Conservation (phyloP, 306 rosid genomes). For the Prosopis cineraria region DNA sequence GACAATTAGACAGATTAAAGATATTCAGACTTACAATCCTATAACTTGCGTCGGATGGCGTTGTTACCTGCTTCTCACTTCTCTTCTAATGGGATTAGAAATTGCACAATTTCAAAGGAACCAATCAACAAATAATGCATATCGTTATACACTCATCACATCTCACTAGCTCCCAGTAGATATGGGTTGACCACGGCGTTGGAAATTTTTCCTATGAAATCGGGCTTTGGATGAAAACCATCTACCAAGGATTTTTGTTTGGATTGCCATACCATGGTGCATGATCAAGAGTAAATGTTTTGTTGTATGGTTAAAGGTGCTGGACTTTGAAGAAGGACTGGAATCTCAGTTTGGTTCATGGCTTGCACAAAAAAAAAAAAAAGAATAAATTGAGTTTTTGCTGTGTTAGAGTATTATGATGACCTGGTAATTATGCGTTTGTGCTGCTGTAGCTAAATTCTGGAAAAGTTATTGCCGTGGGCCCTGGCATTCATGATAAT, state of each 20-base stretch:
- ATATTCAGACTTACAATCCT: neutral
- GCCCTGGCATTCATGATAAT: constrained; percentile 51
- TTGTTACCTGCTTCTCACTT: neutral
- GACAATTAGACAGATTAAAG: neutral
- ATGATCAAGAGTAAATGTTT: neutral
- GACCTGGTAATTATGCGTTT: neutral
- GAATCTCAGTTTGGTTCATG: neutral
- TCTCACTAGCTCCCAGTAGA: neutral
- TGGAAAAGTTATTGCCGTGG: constrained; percentile 63
- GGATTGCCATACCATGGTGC: neutral
- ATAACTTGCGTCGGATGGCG: neutral
- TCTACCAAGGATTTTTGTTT: neutral
- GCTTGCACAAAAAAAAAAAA: neutral
- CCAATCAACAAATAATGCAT: neutral
- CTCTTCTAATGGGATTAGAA: neutral
- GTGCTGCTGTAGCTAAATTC: constrained; percentile 41
- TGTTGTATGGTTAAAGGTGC: neutral
- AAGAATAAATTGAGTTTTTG: neutral
- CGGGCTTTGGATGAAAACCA: neutral
- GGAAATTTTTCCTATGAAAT: neutral
- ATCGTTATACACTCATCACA: neutral
- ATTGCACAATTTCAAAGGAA: neutral
- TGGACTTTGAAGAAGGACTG: neutral
- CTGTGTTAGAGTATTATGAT: neutral
- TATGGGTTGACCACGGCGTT: neutral